phyloP scores from a whole-genome alignment of 192 early-diverging fungal species.

The Entomortierella parvispora region DNA sequence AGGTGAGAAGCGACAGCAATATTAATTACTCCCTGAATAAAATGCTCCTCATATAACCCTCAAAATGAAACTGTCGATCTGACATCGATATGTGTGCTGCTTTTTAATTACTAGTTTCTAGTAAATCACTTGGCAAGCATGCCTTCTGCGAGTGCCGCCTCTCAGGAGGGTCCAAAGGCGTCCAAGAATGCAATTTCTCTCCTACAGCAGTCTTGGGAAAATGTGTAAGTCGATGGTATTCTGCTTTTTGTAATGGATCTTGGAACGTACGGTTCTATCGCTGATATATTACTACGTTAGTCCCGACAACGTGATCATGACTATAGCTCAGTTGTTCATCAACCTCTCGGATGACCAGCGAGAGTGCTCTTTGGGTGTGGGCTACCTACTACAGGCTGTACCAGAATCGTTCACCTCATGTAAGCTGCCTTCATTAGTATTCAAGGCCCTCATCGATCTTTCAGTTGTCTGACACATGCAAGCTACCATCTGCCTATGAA shows the following conservation, averaged over 20 bases:
- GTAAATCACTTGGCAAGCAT: slow-evolving; percentile 35
- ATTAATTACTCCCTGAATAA: no score
- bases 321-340: slow-evolving; percentile 25
- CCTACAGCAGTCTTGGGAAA: slow-evolving; percentile 33
- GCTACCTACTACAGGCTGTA: slow-evolving; percentile 26
- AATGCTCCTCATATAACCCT: no score
- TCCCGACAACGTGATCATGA: slow-evolving; percentile 33
- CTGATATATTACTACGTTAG: no score
- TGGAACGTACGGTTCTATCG: neutral
- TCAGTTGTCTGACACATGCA: no score
- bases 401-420: slow-evolving; percentile 30
- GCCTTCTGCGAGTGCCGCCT: neutral
- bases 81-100: neutral
- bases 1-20: slow-evolving; percentile 7
- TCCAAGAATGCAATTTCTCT: slow-evolving; percentile 22
- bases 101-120: slow-evolving; percentile 20
- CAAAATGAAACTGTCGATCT: neutral
- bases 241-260: neutral
- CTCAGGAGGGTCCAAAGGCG: neutral
- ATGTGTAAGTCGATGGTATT: slow-evolving; percentile 8
- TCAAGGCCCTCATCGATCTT: no score
- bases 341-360: slow-evolving; percentile 23
- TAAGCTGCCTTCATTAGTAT: neutral
- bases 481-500: no score
- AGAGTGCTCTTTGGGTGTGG: slow-evolving; percentile 33